Percentiles rank a stretch among this genome's conserved stretches.
Evolutionary conservation across 1,284 basidiomycete genomes (phyloP).

Genomic region (Hymenochaete sp.): DNA sequence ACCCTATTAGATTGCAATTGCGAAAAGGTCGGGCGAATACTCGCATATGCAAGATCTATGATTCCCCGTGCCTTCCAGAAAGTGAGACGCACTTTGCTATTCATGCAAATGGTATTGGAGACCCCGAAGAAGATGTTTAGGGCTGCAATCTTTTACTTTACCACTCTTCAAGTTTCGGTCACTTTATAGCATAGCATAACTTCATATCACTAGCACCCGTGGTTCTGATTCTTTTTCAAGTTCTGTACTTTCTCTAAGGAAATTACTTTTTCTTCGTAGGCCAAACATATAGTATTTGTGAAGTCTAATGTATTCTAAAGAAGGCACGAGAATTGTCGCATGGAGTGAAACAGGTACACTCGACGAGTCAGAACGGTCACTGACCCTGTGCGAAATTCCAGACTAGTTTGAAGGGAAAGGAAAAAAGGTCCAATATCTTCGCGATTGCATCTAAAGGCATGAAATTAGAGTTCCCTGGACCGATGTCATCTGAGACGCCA

Average conservation of each 20-base stretch:
- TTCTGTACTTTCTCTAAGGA: neutral
- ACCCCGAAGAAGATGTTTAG: constrained; percentile 78
- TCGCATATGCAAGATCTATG: constrained; percentile 94
- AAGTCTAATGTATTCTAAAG: no score
- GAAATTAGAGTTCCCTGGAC: neutral
- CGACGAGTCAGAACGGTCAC: no score
- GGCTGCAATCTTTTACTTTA: constrained; percentile 7
- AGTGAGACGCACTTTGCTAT: constrained; percentile 96
- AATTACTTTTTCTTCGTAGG: neutral
- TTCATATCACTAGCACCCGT: no score
- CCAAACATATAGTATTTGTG: no score
- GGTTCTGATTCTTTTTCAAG: no score
- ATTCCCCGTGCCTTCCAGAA: constrained; percentile 96
- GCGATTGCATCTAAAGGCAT: constrained; percentile 6
- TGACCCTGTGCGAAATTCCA: constrained; percentile 11
- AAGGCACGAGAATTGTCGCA: no score
- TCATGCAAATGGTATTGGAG: constrained; percentile 79
- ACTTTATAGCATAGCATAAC: no score
- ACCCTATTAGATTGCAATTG: constrained; percentile 62
- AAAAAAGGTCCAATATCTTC: constrained; percentile 5
- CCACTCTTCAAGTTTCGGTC: no score
- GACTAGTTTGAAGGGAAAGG: constrained; percentile 10
- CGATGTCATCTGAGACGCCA: neutral
- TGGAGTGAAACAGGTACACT: no score
- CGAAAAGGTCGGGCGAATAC: constrained; percentile 92